Evolutionary conservation across 2,329 filamentous ascomycete species (phyloP), one percentile per base, ranked within the genome.

Genomic region (Aspergillus hiratsukae): DNA sequence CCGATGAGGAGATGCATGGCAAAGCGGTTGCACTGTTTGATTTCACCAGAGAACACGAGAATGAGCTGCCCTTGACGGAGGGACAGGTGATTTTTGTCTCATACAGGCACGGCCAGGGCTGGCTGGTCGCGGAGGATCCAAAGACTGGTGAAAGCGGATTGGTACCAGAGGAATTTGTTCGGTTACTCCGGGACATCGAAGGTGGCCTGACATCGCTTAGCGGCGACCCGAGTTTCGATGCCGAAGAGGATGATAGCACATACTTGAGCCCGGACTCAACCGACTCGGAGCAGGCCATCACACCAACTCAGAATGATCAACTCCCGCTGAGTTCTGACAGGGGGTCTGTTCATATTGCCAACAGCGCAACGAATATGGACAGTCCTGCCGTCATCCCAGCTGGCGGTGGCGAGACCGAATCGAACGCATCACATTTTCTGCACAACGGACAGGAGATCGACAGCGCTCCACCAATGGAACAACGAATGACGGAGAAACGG

Each of bases 11-110:
- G 73, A 97, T 97, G 84, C 92, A 97, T 69, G 94, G 94, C 50
- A 96, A 96, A 71, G 92, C 91, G 10, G 90, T 99, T 28, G 94
- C 94, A 6, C 80, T 99, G 23, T 99, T 96, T 71, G 92, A 97
- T 71, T 99, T 99, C 75, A 87, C 87, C 65, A 85, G 92, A 31
- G 93, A 97, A 74, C 97, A 97, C 71, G 91, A 97, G 72, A 99
- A 97, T 70, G 94, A 99, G 74, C 78, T 99, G 56, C 91, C 91
- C 3, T 78, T 99, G 49, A 87, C 90, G 0, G 94, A 99, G 75
- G 94, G 94, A 5, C 94, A 99, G 69, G 90, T 97, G 56, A 96
- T 99, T 55, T 89, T 94, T 80, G 92, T 99, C 25, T 96, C 91
- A 17, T 99, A 97, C 73, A 84, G 94, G 46, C 92, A 97, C 70